phyloP scores from a whole-genome alignment of 345 rosid genomes.

The Leavenworthia alabamica region DNA sequence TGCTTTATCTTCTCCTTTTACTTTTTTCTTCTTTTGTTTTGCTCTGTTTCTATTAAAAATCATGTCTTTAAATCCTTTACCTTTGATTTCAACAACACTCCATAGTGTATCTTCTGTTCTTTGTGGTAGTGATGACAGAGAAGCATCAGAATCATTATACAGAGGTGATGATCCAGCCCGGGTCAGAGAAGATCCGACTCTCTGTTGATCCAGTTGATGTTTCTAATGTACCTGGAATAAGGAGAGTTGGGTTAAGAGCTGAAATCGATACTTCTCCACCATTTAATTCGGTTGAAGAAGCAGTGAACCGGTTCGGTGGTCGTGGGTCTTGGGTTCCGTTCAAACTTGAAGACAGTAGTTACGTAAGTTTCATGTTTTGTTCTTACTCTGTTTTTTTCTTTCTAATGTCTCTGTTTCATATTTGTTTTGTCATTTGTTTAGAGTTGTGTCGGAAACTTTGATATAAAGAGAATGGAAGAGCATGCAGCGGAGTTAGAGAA shows the following conservation, averaged over 20 bases:
- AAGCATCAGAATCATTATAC: slow-evolving; percentile 29
- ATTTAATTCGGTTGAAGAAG: slow-evolving; percentile 88
- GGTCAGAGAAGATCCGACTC: slow-evolving; percentile 25
- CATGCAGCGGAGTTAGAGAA: slow-evolving; percentile 84
- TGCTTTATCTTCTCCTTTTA: neutral
- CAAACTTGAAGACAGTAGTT: slow-evolving; percentile 38
- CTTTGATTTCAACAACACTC: neutral
- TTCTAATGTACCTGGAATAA: slow-evolving; percentile 37
- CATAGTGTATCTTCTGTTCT: neutral
- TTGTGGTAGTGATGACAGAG: slow-evolving; percentile 35
- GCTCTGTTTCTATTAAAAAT: neutral
- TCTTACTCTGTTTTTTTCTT: slow-evolving; percentile 1
- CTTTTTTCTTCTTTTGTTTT: neutral
- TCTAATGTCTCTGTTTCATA: neutral
- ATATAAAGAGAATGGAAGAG: slow-evolving; percentile 87
- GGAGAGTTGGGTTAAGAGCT: slow-evolving; percentile 53
- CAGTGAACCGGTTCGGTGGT: slow-evolving; percentile 82
- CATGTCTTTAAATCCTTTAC: slow-evolving; percentile 30
- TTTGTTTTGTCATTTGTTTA: slow-evolving; percentile 6
- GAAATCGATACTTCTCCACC: slow-evolving; percentile 95
- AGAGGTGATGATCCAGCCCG: slow-evolving; percentile 41
- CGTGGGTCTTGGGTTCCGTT: slow-evolving; percentile 74
- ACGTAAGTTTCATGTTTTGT: slow-evolving; percentile 21
- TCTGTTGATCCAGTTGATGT: slow-evolving; percentile 25
- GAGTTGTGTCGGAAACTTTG: slow-evolving; percentile 54